Evolutionary conservation across 768 basidiomycete genomes (phyloP).

Genomic region (Serendipita sp.): DNA sequence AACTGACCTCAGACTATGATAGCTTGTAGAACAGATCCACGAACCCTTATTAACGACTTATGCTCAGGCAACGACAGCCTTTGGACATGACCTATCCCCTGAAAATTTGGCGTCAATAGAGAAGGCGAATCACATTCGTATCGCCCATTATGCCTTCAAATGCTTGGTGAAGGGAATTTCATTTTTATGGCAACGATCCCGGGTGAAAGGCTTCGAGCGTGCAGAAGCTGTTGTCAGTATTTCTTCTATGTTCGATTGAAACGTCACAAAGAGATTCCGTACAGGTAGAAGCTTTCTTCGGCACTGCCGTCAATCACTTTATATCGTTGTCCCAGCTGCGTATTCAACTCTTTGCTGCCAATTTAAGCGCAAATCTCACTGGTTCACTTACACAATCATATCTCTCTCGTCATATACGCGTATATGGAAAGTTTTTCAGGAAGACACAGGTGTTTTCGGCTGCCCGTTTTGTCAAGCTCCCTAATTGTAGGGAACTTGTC

Average conservation of each 20-base stretch:
- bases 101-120: slow-evolving; percentile 23
- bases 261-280: not conserved
- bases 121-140: slow-evolving; percentile 30
- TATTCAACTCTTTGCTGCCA: slow-evolving; percentile 26
- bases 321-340: slow-evolving; percentile 42
- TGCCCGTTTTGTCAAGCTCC: slow-evolving; percentile 52
- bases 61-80: slow-evolving; percentile 30
- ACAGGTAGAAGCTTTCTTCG: slow-evolving; percentile 49
- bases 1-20: slow-evolving; percentile 1
- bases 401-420: slow-evolving; percentile 50
- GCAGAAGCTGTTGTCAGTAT: slow-evolving; percentile 39
- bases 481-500: slow-evolving; percentile 48
- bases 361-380: slow-evolving; percentile 19
- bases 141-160: slow-evolving; percentile 62
- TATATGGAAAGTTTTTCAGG: slow-evolving; percentile 41
- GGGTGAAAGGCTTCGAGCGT: slow-evolving; percentile 27
- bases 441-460: slow-evolving; percentile 18
- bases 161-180: slow-evolving; percentile 49
- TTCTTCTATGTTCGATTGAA: not conserved
- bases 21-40: slow-evolving; percentile 44
- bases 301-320: slow-evolving; percentile 39
- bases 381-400: slow-evolving; percentile 28
- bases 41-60: slow-evolving; percentile 46
- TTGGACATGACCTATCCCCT: slow-evolving; percentile 21
- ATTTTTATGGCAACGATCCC: slow-evolving; percentile 50